These are phyloP conservation scores for Termitomyces sp. DNA, from an alignment of 768 basidiomycete species.

Conservation along the genomic window DNA sequence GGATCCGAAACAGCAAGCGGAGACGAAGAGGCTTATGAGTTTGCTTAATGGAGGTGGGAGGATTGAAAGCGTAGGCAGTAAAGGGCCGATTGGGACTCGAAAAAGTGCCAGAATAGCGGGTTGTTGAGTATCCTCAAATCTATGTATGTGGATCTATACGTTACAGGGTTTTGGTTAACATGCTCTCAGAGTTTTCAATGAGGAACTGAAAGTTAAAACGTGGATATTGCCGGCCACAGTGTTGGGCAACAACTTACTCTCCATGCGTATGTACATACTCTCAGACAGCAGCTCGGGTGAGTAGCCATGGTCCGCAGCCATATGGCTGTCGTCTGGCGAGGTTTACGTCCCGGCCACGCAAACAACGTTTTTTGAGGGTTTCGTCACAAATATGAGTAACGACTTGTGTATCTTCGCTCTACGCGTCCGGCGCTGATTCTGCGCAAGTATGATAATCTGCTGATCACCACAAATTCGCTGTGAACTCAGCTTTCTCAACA, in stretches of 20 bases:
- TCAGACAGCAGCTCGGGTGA: too few relatives aligned
- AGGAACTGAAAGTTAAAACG: background rate
- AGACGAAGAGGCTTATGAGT: slow-evolving; percentile 51
- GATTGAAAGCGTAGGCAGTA: slow-evolving; percentile 18
- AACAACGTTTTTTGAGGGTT: too few relatives aligned
- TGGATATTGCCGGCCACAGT: background rate
- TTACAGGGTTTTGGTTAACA: background rate
- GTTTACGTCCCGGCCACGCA: too few relatives aligned
- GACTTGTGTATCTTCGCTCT: too few relatives aligned
- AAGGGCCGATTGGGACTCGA: slow-evolving; percentile 7
- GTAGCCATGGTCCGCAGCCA: background rate
- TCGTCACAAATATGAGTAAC: too few relatives aligned
- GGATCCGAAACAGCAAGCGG: slow-evolving; percentile 58
- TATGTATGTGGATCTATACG: background rate
- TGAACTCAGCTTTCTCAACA: too few relatives aligned
- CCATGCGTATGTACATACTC: too few relatives aligned
- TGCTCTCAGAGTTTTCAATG: background rate
- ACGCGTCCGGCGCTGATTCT: too few relatives aligned
- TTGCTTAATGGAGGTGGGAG: slow-evolving; percentile 35
- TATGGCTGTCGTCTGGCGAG: background rate
- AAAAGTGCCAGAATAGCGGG: slow-evolving; percentile 17
- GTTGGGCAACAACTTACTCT: background rate
- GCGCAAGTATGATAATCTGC: too few relatives aligned
- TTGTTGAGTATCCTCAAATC: slow-evolving; percentile 4
- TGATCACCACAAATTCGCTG: too few relatives aligned